These are phyloP conservation scores for Colletotrichum musae DNA, from an alignment of 2,329 filamentous ascomycete species.

Conservation along the genomic window DNA sequence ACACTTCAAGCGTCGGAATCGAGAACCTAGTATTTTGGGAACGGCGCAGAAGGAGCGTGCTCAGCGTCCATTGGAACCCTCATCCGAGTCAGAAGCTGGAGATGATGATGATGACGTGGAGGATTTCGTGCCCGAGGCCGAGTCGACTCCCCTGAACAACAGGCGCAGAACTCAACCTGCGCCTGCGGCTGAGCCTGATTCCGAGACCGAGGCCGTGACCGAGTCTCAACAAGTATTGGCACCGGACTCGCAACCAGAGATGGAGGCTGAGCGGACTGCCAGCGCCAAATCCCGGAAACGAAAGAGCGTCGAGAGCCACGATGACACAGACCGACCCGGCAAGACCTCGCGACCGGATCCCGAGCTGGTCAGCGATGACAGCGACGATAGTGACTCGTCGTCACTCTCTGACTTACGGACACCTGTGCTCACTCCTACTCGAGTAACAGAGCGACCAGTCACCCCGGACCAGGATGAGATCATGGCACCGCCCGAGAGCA, in stretches of 20 bases:
- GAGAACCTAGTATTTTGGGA: conserved; percentile 74
- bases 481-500: conserved; percentile 70
- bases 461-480: conserved; percentile 66
- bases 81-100: conserved; percentile 38
- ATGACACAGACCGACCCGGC: conserved; percentile 54
- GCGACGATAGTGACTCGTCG: conserved; percentile 49
- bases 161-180: conserved; percentile 57
- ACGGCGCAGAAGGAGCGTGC: conserved; percentile 60
- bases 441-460: conserved; percentile 49
- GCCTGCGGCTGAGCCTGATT: conserved; percentile 43
- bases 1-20: conserved; percentile 68
- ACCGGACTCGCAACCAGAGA: conserved; percentile 46
- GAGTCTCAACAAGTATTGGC: conserved; percentile 45
- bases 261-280: conserved; percentile 44
- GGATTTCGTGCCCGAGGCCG: conserved; percentile 72
- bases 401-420: conserved; percentile 55
- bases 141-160: conserved; percentile 75
- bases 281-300: conserved; percentile 65
- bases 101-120: conserved; percentile 48
- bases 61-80: conserved; percentile 42
- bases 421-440: conserved; percentile 49
- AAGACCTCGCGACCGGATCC: conserved; percentile 52
- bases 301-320: conserved; percentile 65
- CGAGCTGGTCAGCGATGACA: conserved; percentile 43
- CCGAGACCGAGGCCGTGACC: conserved; percentile 30